Conservation (phyloP, 345 rosid species). For the Eucalyptus melliodora region DNA sequence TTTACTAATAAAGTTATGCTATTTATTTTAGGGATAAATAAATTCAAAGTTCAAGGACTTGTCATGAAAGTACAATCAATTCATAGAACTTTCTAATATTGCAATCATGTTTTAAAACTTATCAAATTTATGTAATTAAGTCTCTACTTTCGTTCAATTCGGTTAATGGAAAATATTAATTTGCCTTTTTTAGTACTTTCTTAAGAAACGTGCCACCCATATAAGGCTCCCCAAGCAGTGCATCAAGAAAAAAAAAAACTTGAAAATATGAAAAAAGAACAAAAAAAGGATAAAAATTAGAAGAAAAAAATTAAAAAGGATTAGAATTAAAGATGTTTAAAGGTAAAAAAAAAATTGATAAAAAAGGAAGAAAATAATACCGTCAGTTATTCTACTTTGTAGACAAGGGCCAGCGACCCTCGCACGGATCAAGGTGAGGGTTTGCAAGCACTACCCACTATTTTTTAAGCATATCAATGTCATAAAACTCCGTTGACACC, state of each 20-base stretch:
- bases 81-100: rapidly evolving
- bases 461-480: not conserved
- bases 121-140: not conserved
- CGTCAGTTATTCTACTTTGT: rapidly evolving
- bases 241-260: rapidly evolving
- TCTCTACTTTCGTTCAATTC: rapidly evolving
- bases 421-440: rapidly evolving
- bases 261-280: not conserved
- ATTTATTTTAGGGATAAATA: not conserved
- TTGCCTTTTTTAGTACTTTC: not conserved
- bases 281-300: not conserved
- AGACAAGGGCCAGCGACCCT: rapidly evolving
- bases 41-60: rapidly evolving
- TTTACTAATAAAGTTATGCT: not conserved
- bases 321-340: not conserved
- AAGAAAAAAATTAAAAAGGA: not conserved
- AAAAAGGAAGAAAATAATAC: rapidly evolving
- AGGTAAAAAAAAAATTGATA: not conserved
- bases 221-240: not conserved
- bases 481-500: not conserved
- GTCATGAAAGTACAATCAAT: not conserved
- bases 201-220: not conserved
- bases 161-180: not conserved
- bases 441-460: not conserved
- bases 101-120: not conserved